Evolutionary conservation across 2,329 filamentous ascomycete genomes (phyloP).

Genomic region (Ceratocystis lukuohia): DNA sequence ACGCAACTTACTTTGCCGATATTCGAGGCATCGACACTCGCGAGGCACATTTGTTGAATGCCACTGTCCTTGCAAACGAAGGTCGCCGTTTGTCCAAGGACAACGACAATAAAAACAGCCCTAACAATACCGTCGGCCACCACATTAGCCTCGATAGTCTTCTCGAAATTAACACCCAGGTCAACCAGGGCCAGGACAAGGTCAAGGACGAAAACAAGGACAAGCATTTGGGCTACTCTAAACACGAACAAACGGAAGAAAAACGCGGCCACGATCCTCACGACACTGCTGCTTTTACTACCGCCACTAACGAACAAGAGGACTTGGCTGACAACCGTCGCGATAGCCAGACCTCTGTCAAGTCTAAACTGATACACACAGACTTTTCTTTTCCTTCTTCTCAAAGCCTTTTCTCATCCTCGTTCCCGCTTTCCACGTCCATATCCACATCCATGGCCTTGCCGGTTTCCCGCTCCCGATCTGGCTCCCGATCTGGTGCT

Average conservation of each 20-base stretch:
- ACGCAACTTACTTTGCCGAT: constrained; percentile 13
- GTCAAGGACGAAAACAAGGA: not conserved
- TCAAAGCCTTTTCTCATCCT: not conserved
- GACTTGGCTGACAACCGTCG: not conserved
- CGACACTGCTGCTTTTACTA: not conserved
- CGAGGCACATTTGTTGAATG: not conserved
- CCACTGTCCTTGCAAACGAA: not conserved
- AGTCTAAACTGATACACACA: not conserved
- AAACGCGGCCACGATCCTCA: not conserved
- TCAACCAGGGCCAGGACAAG: too few species aligned
- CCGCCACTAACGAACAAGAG: not conserved
- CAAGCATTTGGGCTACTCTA: not conserved
- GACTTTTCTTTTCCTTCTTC: not conserved
- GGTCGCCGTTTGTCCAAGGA: not conserved
- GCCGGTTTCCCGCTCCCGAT: not conserved
- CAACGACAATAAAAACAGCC: not conserved
- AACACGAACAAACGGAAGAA: not conserved
- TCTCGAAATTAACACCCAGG: too few species aligned
- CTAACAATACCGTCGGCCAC: not conserved
- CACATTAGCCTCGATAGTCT: not conserved
- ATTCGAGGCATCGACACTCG: constrained; percentile 8
- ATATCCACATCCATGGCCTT: constrained; percentile 7
- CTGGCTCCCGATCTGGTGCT: not conserved
- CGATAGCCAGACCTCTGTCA: not conserved
- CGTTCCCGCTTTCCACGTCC: not conserved